Evolutionary conservation across 345 rosid genomes (phyloP), one percentile per base, ranked within the genome.

Genomic region (Brassica cretica): DNA sequence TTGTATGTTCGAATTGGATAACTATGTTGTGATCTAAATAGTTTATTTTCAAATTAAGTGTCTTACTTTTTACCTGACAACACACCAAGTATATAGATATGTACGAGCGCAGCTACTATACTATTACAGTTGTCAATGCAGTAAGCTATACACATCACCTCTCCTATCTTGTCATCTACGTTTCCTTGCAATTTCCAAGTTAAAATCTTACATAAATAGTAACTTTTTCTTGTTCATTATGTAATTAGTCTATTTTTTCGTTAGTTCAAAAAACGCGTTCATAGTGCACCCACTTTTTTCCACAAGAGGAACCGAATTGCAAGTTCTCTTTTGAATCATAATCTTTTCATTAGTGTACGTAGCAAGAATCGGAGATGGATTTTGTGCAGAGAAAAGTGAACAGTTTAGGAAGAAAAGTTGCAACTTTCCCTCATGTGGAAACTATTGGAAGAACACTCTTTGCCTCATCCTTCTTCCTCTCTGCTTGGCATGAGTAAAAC

Each of bases 401-500:
- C 67, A 69, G 3, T 0, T 55, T 74, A 8, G 82, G 82, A 14
- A 64, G 30, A 69, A 74, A 64, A 70, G 68, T 80, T 75, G 79
- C 76, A 37, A 64, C 76, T 3, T 64, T 69, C 14, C 76, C 82
- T 69, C 14, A 75, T 69, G 66, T 80, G 0, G 75, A 74, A 8
- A 70, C 19, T 21, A 75, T 80, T 64, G 82, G 82, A 63, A 69
- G 82, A 75, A 6, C 79, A 63, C 82, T 80, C 62, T 80, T 80
- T 75, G 66, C 76, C 8, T 80, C 82, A 0, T 80, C 83, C 35
- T 80, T 75, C 49, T 75, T 80, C 35, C 21, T 75, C 55, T 70
- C 79, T 68, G 76, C 83, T 65, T 80, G 79, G 79, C 16, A 64
- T 6, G 76, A 80, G 82, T 80, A 80, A 0, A 69, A 67, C 25